Conservation (phyloP, 768 basidiomycete species). For the Rhizopogon rudus region DNA sequence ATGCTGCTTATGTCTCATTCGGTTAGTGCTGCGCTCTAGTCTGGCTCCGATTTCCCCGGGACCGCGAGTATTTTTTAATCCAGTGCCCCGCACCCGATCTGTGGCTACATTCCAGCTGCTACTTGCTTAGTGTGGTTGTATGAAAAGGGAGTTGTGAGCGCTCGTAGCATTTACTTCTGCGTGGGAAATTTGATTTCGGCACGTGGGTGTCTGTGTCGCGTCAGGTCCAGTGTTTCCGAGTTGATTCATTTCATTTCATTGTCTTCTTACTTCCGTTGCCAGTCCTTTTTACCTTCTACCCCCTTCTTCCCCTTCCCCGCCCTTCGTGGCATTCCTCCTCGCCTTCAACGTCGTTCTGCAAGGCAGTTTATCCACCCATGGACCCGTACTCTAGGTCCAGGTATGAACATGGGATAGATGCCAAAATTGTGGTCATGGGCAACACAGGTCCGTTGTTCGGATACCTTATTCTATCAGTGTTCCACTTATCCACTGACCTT, state of each 20-base stretch:
- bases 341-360: constrained; percentile 27
- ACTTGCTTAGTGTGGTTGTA: background rate
- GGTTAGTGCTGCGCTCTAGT: background rate
- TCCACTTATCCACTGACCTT: constrained; percentile 11
- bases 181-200: constrained; percentile 8
- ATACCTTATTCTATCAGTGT: constrained; percentile 3
- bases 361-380: constrained; percentile 56
- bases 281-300: constrained; percentile 17
- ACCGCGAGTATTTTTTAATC: too few species aligned
- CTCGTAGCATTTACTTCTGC: constrained; percentile 1
- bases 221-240: constrained; percentile 21
- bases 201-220: constrained; percentile 30
- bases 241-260: constrained; percentile 22
- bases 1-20: constrained; percentile 27
- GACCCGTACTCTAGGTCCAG: constrained; percentile 64
- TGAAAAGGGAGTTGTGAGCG: constrained; percentile 1
- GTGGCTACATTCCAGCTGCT: too few species aligned
- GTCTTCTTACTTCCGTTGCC: constrained; percentile 28
- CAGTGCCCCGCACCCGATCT: too few species aligned
- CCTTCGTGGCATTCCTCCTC: constrained; percentile 40
- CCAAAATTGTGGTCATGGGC: constrained; percentile 95
- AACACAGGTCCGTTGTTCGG: constrained; percentile 47
- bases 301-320: constrained; percentile 24
- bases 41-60: too few species aligned
- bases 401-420: constrained; percentile 84